Percentiles rank a stretch among this genome's conserved stretches.
Conservation (phyloP, 805 yeast species). For the Starmerella bacillaris region DNA sequence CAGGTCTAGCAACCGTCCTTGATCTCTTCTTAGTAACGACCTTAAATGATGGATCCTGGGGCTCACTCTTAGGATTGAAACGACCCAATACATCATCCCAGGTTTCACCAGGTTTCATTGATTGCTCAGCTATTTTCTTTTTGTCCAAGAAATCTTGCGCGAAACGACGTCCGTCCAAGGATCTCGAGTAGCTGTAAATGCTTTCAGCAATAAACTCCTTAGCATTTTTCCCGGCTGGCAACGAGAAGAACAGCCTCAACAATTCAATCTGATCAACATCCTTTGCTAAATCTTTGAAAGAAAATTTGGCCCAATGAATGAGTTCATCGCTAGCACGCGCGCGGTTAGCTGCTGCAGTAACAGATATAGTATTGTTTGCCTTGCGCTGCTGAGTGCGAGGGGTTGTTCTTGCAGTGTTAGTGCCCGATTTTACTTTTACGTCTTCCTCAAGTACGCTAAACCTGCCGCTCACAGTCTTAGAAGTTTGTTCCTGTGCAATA, state of each 20-base stretch:
- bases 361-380: too few relatives aligned
- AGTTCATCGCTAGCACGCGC: slow-evolving; percentile 24
- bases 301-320: slow-evolving; percentile 25
- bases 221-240: slow-evolving; percentile 62
- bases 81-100: slow-evolving; percentile 57
- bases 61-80: slow-evolving; percentile 19
- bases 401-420: not conserved
- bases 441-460: not conserved
- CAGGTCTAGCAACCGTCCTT: slow-evolving; percentile 15
- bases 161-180: slow-evolving; percentile 88
- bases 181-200: slow-evolving; percentile 49
- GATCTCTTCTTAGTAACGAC: slow-evolving; percentile 41
- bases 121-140: slow-evolving; percentile 50
- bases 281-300: slow-evolving; percentile 38
- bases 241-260: slow-evolving; percentile 56
- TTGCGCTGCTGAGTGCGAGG: not conserved
- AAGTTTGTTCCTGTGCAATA: not conserved
- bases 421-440: too few relatives aligned
- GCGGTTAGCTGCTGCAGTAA: slow-evolving; percentile 11
- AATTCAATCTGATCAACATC: slow-evolving; percentile 66
- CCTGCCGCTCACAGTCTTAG: not conserved
- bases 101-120: slow-evolving; percentile 30
- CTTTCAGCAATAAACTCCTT: slow-evolving; percentile 81
- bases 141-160: slow-evolving; percentile 76
- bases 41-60: slow-evolving; percentile 32